Base-by-base conservation (phyloP, 2,329 filamentous ascomycete species). In the Lojkania enalia region DNA sequence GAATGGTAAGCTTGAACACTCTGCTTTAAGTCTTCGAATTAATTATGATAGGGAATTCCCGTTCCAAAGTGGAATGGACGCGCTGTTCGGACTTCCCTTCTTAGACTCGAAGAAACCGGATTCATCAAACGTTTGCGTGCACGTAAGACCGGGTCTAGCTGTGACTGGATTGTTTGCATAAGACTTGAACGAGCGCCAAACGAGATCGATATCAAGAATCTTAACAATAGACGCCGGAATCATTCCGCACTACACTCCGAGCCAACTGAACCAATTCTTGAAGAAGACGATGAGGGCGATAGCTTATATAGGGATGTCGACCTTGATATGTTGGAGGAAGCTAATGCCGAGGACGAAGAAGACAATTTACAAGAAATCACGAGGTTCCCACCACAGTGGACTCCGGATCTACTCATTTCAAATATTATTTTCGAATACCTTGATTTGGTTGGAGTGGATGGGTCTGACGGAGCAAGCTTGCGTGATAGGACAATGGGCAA, bases 371-470 rank as follows among this genome's bases (percentile, higher is more conserved):
- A 66, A 16, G 62, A 63, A 3, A 32, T 51, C 14, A 57, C 42
- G 60, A 48, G 74, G 19, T 61, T 71, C 12, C 62, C 77, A 13
- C 77, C 80, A 5, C 71, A 70, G 46, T 85, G 82, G 82, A 76
- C 68, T 5, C 77, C 81, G 2, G 77, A 82, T 52, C 64, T 74
- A 6, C 70, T 70, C 13, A 57, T 81, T 18, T 61, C 73, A 29
- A 84, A 84, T 48, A 64, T 77, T 3, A 59, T 84, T 4, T 77
- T 76, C 46, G 73, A 80, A 21, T 55, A 76, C 7, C 67, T 82
- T 37, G 64, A 74, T 13, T 55, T 64, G 18, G 63, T 73, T 18
- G 81, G 81, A 1, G 64, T 60, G 2, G 52, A 64, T 14, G 82
- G 82, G 2, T 70, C 75, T 27, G 78, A 76, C 37, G 77, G 78